Conservation (phyloP, 1,139 yeast species). For the Geotrichum phurueaensis region DNA sequence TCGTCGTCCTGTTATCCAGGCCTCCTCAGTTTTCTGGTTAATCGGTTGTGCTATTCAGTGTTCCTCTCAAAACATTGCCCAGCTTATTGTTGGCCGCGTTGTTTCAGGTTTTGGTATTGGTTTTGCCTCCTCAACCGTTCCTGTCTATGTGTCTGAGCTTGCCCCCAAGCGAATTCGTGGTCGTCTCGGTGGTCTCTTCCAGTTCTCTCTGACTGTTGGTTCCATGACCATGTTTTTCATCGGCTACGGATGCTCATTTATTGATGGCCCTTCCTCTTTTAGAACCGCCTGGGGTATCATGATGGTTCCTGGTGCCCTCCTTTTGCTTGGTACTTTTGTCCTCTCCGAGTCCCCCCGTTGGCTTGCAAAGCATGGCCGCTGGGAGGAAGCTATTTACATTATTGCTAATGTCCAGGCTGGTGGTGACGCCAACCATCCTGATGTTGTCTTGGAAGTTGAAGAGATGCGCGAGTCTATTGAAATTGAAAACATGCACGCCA, state of each 20-base stretch:
- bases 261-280: slow-evolving; percentile 49
- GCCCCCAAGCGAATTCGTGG: slow-evolving; percentile 65
- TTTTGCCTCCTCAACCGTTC: slow-evolving; percentile 62
- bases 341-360: slow-evolving; percentile 75
- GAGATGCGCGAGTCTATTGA: slow-evolving; percentile 48
- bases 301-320: slow-evolving; percentile 52
- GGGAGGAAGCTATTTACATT: slow-evolving; percentile 57
- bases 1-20: slow-evolving; percentile 66
- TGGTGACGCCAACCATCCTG: slow-evolving; percentile 49
- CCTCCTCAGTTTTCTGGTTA: slow-evolving; percentile 67
- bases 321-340: slow-evolving; percentile 45
- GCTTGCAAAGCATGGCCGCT: slow-evolving; percentile 56
- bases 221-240: slow-evolving; percentile 54
- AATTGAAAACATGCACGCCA: slow-evolving; percentile 26
- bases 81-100: slow-evolving; percentile 56
- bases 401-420: slow-evolving; percentile 49
- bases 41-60: slow-evolving; percentile 81
- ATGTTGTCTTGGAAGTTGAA: slow-evolving; percentile 51
- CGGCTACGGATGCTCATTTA: slow-evolving; percentile 52
- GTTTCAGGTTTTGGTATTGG: slow-evolving; percentile 68
- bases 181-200: slow-evolving; percentile 58
- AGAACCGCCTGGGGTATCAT: slow-evolving; percentile 67
- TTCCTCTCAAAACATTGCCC: slow-evolving; percentile 69
- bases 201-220: slow-evolving; percentile 65
- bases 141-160: slow-evolving; percentile 70